These are phyloP conservation scores for Globisporangium polare DNA, from an alignment of 352 stramenopile genomes.

Conservation along the genomic window DNA sequence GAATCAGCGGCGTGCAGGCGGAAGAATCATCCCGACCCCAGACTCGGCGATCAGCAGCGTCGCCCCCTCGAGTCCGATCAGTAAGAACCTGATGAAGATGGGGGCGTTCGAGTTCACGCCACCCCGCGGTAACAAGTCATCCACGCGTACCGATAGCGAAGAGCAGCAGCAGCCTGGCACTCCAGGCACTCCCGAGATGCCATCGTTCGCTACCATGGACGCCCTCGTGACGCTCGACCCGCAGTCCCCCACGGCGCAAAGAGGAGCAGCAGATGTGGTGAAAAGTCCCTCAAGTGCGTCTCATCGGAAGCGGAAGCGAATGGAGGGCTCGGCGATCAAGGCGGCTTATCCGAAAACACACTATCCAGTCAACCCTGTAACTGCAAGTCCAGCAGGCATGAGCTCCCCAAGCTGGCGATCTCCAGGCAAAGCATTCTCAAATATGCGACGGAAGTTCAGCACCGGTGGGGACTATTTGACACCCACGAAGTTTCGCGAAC, in stretches of 20 bases:
- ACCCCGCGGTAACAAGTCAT: conserved; percentile 28
- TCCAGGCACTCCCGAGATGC: conserved; percentile 40
- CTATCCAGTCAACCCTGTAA: conserved; percentile 25
- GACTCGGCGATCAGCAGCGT: conserved; percentile 76
- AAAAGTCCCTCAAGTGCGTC: conserved; percentile 22
- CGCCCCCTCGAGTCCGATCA: conserved; percentile 57
- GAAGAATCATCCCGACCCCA: conserved; percentile 36
- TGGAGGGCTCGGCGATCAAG: conserved; percentile 18
- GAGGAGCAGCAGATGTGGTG: not conserved
- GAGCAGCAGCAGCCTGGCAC: conserved; percentile 26
- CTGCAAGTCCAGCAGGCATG: conserved; percentile 21
- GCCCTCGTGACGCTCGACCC: conserved; percentile 22
- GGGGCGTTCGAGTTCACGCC: conserved; percentile 76
- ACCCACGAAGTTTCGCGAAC: conserved; percentile 25
- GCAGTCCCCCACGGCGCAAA: conserved; percentile 6
- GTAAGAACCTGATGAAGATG: conserved; percentile 79
- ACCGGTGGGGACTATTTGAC: conserved; percentile 42
- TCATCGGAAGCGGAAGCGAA: conserved; percentile 50
- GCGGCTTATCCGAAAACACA: conserved; percentile 46
- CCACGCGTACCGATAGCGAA: conserved; percentile 16
- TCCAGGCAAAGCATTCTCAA: conserved; percentile 26
- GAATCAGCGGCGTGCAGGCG: conserved; percentile 13
- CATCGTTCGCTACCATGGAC: conserved; percentile 52
- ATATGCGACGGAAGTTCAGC: conserved; percentile 69
- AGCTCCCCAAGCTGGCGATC: conserved; percentile 15